These are phyloP conservation scores for Alternaria arborescens DNA, from an alignment of 2,329 filamentous ascomycete genomes.

Conservation along the genomic window DNA sequence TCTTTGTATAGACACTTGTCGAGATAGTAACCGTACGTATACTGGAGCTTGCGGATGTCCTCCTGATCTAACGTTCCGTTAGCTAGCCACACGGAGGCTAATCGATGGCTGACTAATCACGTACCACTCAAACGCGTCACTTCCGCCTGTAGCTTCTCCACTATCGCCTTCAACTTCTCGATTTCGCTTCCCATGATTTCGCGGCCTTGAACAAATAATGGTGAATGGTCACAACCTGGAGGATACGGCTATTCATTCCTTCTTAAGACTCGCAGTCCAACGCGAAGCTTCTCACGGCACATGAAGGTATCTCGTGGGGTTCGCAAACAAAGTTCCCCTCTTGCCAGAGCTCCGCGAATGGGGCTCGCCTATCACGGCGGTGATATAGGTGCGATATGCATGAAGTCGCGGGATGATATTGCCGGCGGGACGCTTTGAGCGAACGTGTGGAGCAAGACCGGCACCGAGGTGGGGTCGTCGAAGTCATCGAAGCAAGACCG, in stretches of 20 bases:
- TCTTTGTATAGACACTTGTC: constrained; percentile 68
- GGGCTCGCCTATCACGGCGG: constrained; percentile 21
- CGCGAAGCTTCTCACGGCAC: constrained; percentile 1
- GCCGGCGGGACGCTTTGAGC: constrained; percentile 26
- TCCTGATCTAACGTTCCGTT: constrained; percentile 56
- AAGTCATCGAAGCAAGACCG: not conserved
- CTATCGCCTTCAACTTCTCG: constrained; percentile 38
- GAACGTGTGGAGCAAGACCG: constrained; percentile 12
- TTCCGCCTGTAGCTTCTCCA: constrained; percentile 39
- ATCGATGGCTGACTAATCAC: constrained; percentile 8
- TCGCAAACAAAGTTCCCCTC: constrained; percentile 17
- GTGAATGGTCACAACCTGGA: not conserved
- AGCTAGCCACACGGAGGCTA: constrained; percentile 12
- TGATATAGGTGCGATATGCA: constrained; percentile 21
- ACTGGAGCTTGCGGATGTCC: constrained; percentile 64
- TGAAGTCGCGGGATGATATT: constrained; percentile 30
- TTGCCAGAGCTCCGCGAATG: constrained; percentile 21
- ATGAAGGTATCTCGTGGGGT: constrained; percentile 15
- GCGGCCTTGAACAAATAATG: not conserved
- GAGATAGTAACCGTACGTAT: constrained; percentile 67
- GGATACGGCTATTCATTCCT: constrained; percentile 1
- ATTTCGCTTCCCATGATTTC: constrained; percentile 39
- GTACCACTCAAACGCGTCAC: constrained; percentile 41
- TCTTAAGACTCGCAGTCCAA: constrained; percentile 25
- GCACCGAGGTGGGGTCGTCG: constrained; percentile 24